Percentiles rank a stretch among this genome's conserved stretches.
Evolutionary conservation across 768 basidiomycete species (phyloP).

Genomic region (Kondoa malvinella): DNA sequence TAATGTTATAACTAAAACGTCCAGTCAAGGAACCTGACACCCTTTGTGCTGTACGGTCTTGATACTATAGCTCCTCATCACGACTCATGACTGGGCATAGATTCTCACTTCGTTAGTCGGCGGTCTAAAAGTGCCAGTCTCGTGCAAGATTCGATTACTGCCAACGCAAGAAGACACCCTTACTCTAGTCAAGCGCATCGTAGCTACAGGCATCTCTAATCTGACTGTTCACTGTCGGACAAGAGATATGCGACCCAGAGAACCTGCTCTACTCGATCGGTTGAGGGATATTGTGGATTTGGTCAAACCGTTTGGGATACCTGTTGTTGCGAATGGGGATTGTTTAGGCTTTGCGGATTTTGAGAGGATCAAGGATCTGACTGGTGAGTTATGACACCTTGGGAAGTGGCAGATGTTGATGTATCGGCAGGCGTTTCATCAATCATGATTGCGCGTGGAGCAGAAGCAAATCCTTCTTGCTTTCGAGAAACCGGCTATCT

Average conservation of each 20-base stretch:
- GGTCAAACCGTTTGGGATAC: constrained; percentile 51
- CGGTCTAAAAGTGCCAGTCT: constrained; percentile 71
- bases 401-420: neutral
- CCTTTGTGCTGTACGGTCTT: neutral
- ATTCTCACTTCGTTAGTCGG: constrained; percentile 62
- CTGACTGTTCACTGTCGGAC: constrained; percentile 93
- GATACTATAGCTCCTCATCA: neutral
- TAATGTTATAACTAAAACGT: neutral
- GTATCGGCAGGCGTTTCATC: constrained; percentile 53
- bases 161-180: constrained; percentile 74
- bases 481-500: constrained; percentile 51
- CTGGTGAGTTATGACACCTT: constrained; percentile 40
- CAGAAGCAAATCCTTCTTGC: constrained; percentile 78
- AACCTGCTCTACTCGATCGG: constrained; percentile 59
- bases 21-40: neutral
- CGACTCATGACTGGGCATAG: constrained; percentile 28
- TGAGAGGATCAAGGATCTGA: constrained; percentile 51
- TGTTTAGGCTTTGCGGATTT: constrained; percentile 64
- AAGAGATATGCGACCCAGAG: constrained; percentile 67
- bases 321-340: constrained; percentile 88
- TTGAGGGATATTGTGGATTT: constrained; percentile 71
- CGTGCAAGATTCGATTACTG: constrained; percentile 80
- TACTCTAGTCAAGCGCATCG: constrained; percentile 69
- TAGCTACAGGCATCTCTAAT: constrained; percentile 69
- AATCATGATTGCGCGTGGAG: constrained; percentile 90